Evolutionary conservation across 2,329 filamentous ascomycete genomes (phyloP).

Genomic region (Pyrenochaeta sp.): DNA sequence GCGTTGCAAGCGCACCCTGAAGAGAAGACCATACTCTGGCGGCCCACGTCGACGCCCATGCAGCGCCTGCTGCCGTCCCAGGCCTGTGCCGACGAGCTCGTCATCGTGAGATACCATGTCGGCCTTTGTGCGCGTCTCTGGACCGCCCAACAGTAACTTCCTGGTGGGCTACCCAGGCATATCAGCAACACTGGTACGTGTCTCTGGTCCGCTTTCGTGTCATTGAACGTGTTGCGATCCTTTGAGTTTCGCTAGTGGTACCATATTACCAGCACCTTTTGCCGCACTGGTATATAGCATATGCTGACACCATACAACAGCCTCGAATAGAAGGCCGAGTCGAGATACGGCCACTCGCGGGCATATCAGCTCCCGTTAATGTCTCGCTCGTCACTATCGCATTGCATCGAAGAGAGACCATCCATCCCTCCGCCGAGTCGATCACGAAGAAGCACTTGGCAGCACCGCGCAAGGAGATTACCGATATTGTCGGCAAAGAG

Average conservation of each 20-base stretch:
- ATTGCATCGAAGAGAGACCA: conserved; percentile 91
- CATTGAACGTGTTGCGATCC: conserved; percentile 9
- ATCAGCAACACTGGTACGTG: conserved; percentile 90
- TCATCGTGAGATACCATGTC: conserved; percentile 54
- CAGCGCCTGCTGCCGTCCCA: conserved; percentile 41
- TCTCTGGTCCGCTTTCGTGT: conserved; percentile 1
- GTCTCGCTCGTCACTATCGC: conserved; percentile 94
- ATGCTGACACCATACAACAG: conserved; percentile 58
- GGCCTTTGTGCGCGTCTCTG: conserved; percentile 93
- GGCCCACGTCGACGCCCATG: conserved; percentile 40
- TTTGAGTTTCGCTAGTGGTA: conserved; percentile 1
- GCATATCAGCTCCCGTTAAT: conserved; percentile 86
- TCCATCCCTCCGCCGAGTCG: conserved; percentile 94
- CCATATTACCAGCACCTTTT: conserved; percentile 7
- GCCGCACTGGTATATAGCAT: conserved; percentile 10
- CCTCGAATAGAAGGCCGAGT: conserved; percentile 98
- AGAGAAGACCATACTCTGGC: conserved; percentile 17
- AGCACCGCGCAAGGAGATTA: conserved; percentile 87
- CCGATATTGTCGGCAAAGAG: conserved; percentile 94
- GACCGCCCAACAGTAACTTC: conserved; percentile 96
- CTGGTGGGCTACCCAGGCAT: conserved; percentile 97
- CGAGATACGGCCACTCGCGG: conserved; percentile 87
- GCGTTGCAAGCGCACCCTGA: conserved; percentile 16
- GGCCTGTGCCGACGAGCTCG: conserved; percentile 46
- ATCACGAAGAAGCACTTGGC: conserved; percentile 91